phyloP scores from a whole-genome alignment of 2,329 filamentous ascomycete genomes.

The Claviceps fusiformis region DNA sequence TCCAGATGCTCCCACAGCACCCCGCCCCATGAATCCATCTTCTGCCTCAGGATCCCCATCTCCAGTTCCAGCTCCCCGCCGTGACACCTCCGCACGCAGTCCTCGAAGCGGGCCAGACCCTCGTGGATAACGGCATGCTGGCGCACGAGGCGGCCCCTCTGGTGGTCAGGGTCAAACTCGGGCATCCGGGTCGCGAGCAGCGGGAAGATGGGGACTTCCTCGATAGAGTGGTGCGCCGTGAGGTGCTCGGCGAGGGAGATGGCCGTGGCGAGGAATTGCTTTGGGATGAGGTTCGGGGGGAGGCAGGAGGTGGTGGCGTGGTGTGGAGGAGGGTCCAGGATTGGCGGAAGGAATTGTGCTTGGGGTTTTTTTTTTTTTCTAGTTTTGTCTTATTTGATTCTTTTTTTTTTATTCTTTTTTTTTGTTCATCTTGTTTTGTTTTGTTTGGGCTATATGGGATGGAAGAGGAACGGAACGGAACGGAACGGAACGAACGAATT shows the following conservation, averaged over 20 bases:
- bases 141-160: conserved; percentile 45
- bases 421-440: not conserved
- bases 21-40: conserved; percentile 65
- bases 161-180: conserved; percentile 44
- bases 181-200: conserved; percentile 65
- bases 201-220: conserved; percentile 73
- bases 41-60: conserved; percentile 44
- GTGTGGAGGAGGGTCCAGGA: conserved; percentile 60
- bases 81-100: conserved; percentile 50
- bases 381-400: not conserved
- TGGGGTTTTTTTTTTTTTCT: not conserved
- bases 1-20: conserved; percentile 76
- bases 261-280: conserved; percentile 53
- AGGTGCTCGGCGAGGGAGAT: conserved; percentile 59
- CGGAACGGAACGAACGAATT: conserved; percentile 2
- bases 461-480: not conserved
- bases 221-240: conserved; percentile 67
- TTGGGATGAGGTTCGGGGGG: conserved; percentile 49
- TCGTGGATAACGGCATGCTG: conserved; percentile 72
- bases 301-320: conserved; percentile 44
- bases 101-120: conserved; percentile 54
- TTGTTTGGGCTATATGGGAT: too few relatives aligned
- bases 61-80: conserved; percentile 48
- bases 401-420: not conserved
- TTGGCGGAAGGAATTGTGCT: conserved; percentile 66